These are phyloP conservation scores for Gypsophila paniculata DNA, from an alignment of 179 eudicot genomes.

Conservation along the genomic window DNA sequence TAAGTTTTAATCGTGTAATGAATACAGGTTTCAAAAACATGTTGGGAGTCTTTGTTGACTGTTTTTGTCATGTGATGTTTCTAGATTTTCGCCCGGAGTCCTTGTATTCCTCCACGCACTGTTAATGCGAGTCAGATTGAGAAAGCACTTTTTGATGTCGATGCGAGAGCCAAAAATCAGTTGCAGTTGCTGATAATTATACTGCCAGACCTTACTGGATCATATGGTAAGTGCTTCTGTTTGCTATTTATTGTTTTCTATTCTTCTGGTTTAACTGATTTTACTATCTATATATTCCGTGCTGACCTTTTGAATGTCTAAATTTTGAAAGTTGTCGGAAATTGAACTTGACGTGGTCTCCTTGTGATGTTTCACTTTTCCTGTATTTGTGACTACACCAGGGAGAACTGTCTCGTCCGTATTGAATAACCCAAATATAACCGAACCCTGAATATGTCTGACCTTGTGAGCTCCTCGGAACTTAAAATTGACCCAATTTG, in stretches of 20 bases:
- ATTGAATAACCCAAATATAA: no score
- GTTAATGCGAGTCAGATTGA: slow-evolving; percentile 40
- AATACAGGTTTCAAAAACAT: neutral
- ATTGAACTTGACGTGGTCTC: neutral
- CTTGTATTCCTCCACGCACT: slow-evolving; percentile 34
- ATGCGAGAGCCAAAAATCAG: slow-evolving; percentile 22
- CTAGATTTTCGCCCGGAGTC: slow-evolving; percentile 38
- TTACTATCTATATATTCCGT: neutral
- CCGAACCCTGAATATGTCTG: no score
- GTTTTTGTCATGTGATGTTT: neutral
- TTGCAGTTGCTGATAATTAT: slow-evolving; percentile 62
- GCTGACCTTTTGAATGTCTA: neutral
- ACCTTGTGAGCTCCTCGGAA: no score
- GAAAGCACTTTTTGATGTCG: slow-evolving; percentile 37
- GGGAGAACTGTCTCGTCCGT: no score
- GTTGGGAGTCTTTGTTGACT: neutral
- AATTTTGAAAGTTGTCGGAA: neutral
- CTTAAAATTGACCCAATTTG: no score
- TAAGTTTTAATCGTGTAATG: slow-evolving; percentile 21
- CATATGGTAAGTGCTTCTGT: slow-evolving; percentile 49
- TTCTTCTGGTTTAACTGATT: neutral
- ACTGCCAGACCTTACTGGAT: slow-evolving; percentile 55
- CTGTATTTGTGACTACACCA: no score
- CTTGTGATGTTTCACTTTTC: no score
- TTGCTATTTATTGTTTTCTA: neutral